Evolutionary conservation across 805 yeast genomes (phyloP).

Genomic region (Nakazawaea ernobii): DNA sequence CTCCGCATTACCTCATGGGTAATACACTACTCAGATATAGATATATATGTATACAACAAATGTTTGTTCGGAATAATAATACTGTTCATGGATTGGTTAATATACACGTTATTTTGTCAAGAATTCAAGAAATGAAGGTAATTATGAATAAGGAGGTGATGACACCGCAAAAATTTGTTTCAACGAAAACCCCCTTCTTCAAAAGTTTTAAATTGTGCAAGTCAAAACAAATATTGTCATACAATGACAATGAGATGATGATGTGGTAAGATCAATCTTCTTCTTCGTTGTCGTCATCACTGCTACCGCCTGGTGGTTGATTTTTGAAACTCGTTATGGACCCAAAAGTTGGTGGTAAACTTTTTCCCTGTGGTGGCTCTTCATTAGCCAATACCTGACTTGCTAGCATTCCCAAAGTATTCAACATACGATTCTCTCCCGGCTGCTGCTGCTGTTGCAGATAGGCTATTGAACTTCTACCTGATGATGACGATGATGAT

Average conservation of each 20-base stretch:
- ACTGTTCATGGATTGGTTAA: no score
- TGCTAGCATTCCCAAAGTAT: slow-evolving; percentile 29
- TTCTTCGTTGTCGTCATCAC: neutral
- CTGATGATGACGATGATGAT: slow-evolving; percentile 9
- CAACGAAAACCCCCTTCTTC: neutral
- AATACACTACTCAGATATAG: no score
- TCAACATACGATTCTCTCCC: slow-evolving; percentile 20
- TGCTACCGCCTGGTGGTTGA: neutral
- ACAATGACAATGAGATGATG: no score
- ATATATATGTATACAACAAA: no score
- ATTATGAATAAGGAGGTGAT: no score
- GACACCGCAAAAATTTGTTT: no score
- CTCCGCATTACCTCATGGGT: no score
- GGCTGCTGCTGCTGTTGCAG: neutral
- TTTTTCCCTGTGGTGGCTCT: slow-evolving; percentile 4
- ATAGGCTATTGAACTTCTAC: slow-evolving; percentile 6
- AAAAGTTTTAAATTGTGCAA: neutral
- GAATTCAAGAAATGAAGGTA: no score
- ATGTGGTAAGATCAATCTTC: neutral
- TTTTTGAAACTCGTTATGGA: neutral
- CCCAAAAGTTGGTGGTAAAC: slow-evolving; percentile 9
- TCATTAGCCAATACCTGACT: slow-evolving; percentile 28
- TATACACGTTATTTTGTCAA: no score
- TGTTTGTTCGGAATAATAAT: no score
- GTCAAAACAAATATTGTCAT: no score